phyloP scores from a whole-genome alignment of 108 stramenopile genomes.

The Skeletonema tropicum region DNA sequence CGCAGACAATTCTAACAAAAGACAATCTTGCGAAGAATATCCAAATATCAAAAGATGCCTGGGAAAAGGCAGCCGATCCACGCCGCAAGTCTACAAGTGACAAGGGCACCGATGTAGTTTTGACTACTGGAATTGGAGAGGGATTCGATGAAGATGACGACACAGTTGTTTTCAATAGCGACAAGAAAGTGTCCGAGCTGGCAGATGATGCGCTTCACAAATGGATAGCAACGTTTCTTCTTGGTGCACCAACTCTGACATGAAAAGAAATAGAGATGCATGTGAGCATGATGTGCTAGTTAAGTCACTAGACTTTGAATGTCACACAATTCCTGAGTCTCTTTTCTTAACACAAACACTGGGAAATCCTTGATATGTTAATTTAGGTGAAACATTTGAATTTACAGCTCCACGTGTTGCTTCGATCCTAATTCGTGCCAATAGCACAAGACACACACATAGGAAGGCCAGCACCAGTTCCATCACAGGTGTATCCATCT shows the following conservation, averaged over 20 bases:
- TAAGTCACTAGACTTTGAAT: too few relatives aligned
- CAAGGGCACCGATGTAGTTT: slow-evolving; percentile 9
- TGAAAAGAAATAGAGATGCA: background rate
- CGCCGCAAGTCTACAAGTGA: background rate
- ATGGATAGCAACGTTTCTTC: slow-evolving; percentile 81
- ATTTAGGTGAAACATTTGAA: too few relatives aligned
- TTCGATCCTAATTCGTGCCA: too few relatives aligned
- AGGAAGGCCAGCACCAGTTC: too few relatives aligned
- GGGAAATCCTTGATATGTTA: too few relatives aligned
- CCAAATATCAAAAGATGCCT: slow-evolving; percentile 52
- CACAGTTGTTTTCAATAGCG: slow-evolving; percentile 68
- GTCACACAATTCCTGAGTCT: too few relatives aligned
- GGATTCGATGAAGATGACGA: slow-evolving; percentile 83
- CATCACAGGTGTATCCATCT: too few relatives aligned
- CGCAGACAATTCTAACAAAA: slow-evolving; percentile 60
- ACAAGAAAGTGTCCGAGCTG: slow-evolving; percentile 71
- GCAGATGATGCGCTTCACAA: slow-evolving; percentile 74
- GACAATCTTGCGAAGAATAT: slow-evolving; percentile 56
- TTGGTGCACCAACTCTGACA: slow-evolving; percentile 54
- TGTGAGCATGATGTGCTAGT: too few relatives aligned
- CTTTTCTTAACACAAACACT: too few relatives aligned
- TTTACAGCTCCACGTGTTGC: too few relatives aligned
- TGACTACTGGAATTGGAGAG: slow-evolving; percentile 66
- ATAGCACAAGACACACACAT: too few relatives aligned
- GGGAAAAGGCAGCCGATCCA: slow-evolving; percentile 31